These are phyloP conservation scores for Dichomitus squalens DNA, from an alignment of 1,284 basidiomycete species.

Conservation along the genomic window DNA sequence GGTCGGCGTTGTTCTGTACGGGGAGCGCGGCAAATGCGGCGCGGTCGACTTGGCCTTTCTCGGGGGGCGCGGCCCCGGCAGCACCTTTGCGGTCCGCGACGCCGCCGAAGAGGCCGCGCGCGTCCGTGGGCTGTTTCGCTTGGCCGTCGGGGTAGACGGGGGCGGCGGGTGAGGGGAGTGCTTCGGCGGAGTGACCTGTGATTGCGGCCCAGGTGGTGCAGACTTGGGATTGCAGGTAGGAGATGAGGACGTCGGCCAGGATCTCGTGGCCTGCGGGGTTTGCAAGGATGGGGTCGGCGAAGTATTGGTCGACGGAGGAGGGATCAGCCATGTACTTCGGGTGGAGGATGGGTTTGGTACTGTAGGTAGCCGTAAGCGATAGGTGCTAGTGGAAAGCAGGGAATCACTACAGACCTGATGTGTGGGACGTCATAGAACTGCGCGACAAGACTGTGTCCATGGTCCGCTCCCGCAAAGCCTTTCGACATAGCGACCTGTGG, in stretches of 20 bases:
- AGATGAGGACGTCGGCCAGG: constrained; percentile 82
- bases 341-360: constrained; percentile 82
- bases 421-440: constrained; percentile 97
- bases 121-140: constrained; percentile 41
- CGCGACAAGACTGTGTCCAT: constrained; percentile 85
- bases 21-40: constrained; percentile 23
- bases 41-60: constrained; percentile 25
- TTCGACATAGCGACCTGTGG: constrained; percentile 79
- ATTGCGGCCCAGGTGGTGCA: constrained; percentile 84
- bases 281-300: constrained; percentile 82
- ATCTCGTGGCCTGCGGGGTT: constrained; percentile 81
- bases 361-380: constrained; percentile 30
- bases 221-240: constrained; percentile 87
- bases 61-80: constrained; percentile 31
- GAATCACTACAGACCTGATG: constrained; percentile 54
- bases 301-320: constrained; percentile 70
- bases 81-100: constrained; percentile 68
- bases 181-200: constrained; percentile 65
- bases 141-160: constrained; percentile 34
- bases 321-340: constrained; percentile 81
- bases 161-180: constrained; percentile 47
- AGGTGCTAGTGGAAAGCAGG: not conserved
- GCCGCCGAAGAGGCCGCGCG: constrained; percentile 72
- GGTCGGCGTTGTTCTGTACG: constrained; percentile 18
- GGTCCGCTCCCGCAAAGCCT: constrained; percentile 87